Base-by-base conservation (phyloP, 2,329 filamentous ascomycete species). In the Xylariaceae sp. region DNA sequence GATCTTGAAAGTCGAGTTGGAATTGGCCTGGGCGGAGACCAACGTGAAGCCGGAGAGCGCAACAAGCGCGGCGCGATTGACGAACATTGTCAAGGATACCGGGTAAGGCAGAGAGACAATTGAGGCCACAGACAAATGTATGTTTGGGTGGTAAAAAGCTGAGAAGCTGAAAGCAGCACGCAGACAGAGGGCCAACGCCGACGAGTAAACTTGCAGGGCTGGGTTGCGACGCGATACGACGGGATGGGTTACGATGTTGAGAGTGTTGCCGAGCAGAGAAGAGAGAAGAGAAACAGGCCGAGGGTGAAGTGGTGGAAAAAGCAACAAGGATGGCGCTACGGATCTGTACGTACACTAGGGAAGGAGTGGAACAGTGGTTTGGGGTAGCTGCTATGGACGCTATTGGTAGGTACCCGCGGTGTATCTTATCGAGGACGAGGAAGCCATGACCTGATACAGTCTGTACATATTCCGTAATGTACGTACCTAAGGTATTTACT, bases 1-100 rank as follows among this genome's bases (percentile, higher is more conserved):
- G 58, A 81, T 74, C 50, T 69, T 75, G 65, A 75, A 80, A 68
- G 74, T 76, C 51, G 66, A 68, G 59, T 68, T 68, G 34, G 66
- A 68, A 53, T 70, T 63, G 45, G 69, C 68, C 57, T 74, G 72
- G 48, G 76, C 75, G 57, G 71, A 72, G 59, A 72, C 74, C 56
- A 71, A 64, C 54, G 71, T 67, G 60, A 74, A 61, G 58, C 72
- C 70, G 61, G 77, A 77, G 60, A 80, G 68, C 66, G 74, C 73
- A 62, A 74, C 62, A 60, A 75, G 56, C 56, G 72, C 67, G 57
- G 71, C 58, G 59, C 70, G 68, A 60, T 57, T 49, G 54, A 55
- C 54, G 55, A 68, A 63, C 67, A 70, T 70, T 50, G 53, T 64
- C 53, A 56, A 57, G 59, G 55, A 29, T 19, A 19, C 19, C 19